phyloP scores from a whole-genome alignment of 768 basidiomycete species.

The Agaricus sinodeliciosus region DNA sequence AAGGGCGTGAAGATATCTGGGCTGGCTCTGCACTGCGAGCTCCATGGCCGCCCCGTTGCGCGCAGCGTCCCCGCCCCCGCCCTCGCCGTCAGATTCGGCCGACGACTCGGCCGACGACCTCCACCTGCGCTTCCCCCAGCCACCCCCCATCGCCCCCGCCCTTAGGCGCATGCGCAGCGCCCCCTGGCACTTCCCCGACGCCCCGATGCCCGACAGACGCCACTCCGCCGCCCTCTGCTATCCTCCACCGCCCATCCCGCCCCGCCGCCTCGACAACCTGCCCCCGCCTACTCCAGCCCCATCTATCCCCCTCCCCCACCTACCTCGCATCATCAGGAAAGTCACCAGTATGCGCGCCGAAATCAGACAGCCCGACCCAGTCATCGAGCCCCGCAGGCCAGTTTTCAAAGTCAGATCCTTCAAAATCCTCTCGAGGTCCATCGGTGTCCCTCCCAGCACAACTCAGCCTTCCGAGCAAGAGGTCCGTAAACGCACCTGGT shows the following conservation, averaged over 20 bases:
- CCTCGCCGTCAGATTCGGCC: background rate
- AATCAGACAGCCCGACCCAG: slow-evolving; percentile 9
- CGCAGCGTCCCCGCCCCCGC: slow-evolving; percentile 10
- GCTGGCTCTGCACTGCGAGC: slow-evolving; percentile 1
- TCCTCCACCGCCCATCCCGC: slow-evolving; percentile 2
- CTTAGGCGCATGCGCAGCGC: slow-evolving; percentile 39
- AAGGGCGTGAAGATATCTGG: background rate
- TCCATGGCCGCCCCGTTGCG: background rate
- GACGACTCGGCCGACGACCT: slow-evolving; percentile 5
- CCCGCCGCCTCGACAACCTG: slow-evolving; percentile 3
- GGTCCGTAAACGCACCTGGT: background rate
- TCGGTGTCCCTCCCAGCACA: slow-evolving; percentile 7
- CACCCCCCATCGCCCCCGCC: slow-evolving; percentile 34
- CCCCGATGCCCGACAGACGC: slow-evolving; percentile 20
- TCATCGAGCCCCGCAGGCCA: slow-evolving; percentile 13
- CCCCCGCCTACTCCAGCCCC: slow-evolving; percentile 3
- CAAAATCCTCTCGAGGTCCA: slow-evolving; percentile 14
- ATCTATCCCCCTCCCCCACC: slow-evolving; percentile 10
- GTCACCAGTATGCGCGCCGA: slow-evolving; percentile 30
- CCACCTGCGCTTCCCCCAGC: slow-evolving; percentile 33
- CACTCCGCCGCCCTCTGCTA: slow-evolving; percentile 9
- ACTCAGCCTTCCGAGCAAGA: background rate
- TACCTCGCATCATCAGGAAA: slow-evolving; percentile 29
- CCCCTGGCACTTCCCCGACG: slow-evolving; percentile 20
- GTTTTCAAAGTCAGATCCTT: slow-evolving; percentile 23